Conservation (phyloP, 768 basidiomycete species). For the Pholiota conissans region DNA sequence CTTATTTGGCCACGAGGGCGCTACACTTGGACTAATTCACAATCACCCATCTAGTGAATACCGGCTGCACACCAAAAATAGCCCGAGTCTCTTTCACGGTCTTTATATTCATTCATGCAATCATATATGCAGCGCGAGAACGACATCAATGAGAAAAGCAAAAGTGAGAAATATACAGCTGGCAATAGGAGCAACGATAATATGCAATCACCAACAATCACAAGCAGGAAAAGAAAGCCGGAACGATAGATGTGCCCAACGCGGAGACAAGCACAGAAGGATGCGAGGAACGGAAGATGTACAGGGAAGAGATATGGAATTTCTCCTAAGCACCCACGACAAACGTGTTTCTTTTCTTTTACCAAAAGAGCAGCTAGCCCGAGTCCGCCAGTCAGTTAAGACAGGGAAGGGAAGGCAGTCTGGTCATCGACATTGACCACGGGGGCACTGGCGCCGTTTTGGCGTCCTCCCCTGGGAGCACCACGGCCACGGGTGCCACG, state of each 20-base stretch:
- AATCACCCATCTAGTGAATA: not conserved
- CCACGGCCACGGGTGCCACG: slow-evolving; percentile 46
- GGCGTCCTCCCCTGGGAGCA: slow-evolving; percentile 45
- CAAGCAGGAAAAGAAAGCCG: slow-evolving; percentile 7
- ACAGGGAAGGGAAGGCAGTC: slow-evolving; percentile 86
- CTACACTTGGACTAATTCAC: not conserved
- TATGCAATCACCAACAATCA: slow-evolving; percentile 16
- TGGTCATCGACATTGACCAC: slow-evolving; percentile 78
- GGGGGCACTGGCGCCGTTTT: slow-evolving; percentile 34
- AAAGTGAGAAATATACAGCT: slow-evolving; percentile 20
- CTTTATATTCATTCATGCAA: slow-evolving; percentile 24
- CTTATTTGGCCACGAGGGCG: not conserved
- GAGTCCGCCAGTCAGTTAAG: slow-evolving; percentile 29
- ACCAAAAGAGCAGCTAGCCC: not conserved
- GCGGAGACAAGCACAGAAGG: slow-evolving; percentile 9
- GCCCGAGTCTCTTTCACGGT: slow-evolving; percentile 12
- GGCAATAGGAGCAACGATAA: slow-evolving; percentile 14
- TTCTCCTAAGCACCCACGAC: slow-evolving; percentile 17
- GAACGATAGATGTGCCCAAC: slow-evolving; percentile 8
- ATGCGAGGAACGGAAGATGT: slow-evolving; percentile 11
- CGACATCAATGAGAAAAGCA: slow-evolving; percentile 21
- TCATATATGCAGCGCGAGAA: slow-evolving; percentile 15
- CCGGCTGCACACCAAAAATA: not conserved
- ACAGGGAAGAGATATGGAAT: slow-evolving; percentile 17
- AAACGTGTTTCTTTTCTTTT: slow-evolving; percentile 16